Percentiles rank a stretch among this genome's conserved stretches.
These are phyloP conservation scores for Podaxis rugospora DNA, from an alignment of 768 basidiomycete species.

Conservation along the genomic window DNA sequence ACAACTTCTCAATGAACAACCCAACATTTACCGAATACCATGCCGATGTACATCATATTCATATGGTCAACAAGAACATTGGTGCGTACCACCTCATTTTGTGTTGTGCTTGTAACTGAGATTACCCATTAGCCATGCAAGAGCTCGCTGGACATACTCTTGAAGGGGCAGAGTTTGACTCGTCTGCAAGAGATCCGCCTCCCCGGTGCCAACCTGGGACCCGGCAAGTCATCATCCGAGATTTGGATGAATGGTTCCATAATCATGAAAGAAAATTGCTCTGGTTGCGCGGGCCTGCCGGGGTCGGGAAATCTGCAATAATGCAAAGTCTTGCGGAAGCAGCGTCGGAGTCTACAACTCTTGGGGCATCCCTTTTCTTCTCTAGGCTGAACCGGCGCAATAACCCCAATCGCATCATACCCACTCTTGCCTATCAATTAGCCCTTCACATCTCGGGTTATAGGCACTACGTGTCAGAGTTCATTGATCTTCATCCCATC, in stretches of 20 bases:
- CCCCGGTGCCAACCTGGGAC: slow-evolving; percentile 4
- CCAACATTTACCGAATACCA: neutral
- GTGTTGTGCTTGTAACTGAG: neutral
- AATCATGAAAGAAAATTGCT: neutral
- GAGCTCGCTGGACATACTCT: neutral
- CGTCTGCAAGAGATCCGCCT: neutral
- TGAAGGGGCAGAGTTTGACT: neutral
- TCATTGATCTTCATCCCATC: neutral
- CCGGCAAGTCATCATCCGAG: neutral
- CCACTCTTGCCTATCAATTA: neutral
- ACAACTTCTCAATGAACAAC: neutral
- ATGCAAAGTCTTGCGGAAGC: neutral
- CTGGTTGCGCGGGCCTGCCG: neutral
- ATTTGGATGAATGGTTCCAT: neutral
- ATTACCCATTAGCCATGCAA: neutral
- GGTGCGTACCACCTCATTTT: neutral
- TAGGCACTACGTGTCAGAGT: neutral
- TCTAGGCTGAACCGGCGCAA: neutral
- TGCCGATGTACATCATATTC: neutral
- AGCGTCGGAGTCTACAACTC: neutral
- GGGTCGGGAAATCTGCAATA: slow-evolving; percentile 5
- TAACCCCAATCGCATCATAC: neutral
- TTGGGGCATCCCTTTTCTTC: slow-evolving; percentile 1
- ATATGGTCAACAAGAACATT: neutral
- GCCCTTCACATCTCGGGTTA: neutral